phyloP scores from a whole-genome alignment of 352 stramenopile genomes.

The Phytophthora kernoviae region DNA sequence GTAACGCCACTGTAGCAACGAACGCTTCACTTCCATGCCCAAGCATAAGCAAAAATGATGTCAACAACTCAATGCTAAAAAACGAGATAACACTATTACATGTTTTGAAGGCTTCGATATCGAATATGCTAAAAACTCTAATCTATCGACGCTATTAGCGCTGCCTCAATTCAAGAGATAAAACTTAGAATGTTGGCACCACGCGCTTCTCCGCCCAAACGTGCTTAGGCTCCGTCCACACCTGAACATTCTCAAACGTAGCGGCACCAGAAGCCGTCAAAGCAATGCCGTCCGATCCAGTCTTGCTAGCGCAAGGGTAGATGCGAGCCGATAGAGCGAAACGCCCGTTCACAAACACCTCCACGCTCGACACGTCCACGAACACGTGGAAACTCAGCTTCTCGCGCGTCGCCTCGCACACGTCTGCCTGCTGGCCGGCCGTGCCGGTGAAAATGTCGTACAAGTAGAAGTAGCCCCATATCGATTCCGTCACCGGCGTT shows the following conservation, averaged over 20 bases:
- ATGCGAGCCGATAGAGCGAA: slow-evolving; percentile 68
- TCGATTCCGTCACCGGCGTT: slow-evolving; percentile 34
- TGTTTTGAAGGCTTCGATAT: slow-evolving; percentile 20
- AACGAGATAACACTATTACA: neutral
- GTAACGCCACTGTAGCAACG: too few relatives aligned
- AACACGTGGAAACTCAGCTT: slow-evolving; percentile 65
- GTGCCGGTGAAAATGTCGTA: slow-evolving; percentile 50
- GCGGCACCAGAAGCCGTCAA: slow-evolving; percentile 44
- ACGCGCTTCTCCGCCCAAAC: slow-evolving; percentile 55
- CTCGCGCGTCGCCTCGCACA: slow-evolving; percentile 48
- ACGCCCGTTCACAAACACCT: slow-evolving; percentile 77
- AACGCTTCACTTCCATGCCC: too few relatives aligned
- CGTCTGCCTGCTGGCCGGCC: slow-evolving; percentile 9
- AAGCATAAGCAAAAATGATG: too few relatives aligned
- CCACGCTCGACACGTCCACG: slow-evolving; percentile 70
- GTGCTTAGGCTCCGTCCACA: slow-evolving; percentile 71
- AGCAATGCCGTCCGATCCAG: slow-evolving; percentile 60
- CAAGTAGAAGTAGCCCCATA: slow-evolving; percentile 63
- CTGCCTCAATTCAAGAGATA: too few relatives aligned
- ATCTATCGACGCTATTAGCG: too few relatives aligned
- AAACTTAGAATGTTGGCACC: slow-evolving; percentile 34
- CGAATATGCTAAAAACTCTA: slow-evolving; percentile 15
- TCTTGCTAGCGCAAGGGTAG: slow-evolving; percentile 60
- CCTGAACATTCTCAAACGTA: slow-evolving; percentile 65
- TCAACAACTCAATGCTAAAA: too few relatives aligned